Conservation (phyloP, 768 basidiomycete genomes). For the Glaciozyma martinii region DNA sequence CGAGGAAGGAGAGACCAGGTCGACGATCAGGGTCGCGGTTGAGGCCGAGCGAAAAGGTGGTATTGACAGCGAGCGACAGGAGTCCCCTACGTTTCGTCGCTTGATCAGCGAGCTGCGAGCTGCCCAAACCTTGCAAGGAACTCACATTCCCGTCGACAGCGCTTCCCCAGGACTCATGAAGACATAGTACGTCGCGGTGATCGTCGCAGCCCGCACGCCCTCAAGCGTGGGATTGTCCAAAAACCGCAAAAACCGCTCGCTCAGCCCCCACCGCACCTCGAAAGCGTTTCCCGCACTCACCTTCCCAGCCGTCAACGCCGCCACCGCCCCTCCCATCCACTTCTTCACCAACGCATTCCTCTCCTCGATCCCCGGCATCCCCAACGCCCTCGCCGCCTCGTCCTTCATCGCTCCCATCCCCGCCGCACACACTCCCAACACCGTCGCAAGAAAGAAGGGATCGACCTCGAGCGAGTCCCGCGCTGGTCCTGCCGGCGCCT, state of each 20-base stretch:
- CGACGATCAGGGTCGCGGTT: slow-evolving; percentile 23
- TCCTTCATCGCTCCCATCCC: background rate
- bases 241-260: background rate
- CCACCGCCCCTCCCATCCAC: background rate
- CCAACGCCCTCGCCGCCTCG: background rate
- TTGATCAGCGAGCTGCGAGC: no score
- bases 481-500: no score
- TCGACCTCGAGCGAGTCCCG: background rate
- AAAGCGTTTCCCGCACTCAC: background rate
- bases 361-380: background rate
- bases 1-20: slow-evolving; percentile 22
- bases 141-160: no score
- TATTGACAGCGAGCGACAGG: slow-evolving; percentile 20
- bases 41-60: slow-evolving; percentile 18
- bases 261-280: background rate
- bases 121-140: no score
- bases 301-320: background rate
- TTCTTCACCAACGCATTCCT: background rate
- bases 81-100: slow-evolving; percentile 5
- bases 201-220: background rate
- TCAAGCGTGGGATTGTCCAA: background rate
- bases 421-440: background rate
- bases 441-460: background rate
- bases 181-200: background rate
- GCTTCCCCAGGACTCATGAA: background rate